Base-by-base conservation (phyloP, 805 yeast genomes). In the Pachysolen tannophilus region DNA sequence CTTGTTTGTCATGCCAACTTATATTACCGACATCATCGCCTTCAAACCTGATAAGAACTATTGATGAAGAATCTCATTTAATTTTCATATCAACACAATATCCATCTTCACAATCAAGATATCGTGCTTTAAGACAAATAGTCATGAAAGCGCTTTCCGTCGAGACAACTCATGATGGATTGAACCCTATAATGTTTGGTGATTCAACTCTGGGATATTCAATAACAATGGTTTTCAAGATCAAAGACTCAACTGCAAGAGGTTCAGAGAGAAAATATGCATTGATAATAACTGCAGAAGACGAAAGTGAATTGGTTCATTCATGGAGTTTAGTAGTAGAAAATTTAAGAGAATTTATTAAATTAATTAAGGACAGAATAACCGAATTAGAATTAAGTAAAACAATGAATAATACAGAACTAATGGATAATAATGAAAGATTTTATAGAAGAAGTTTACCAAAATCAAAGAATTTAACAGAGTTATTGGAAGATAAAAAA, bases 181-280 rank as follows among this genome's bases (percentile, higher is more conserved):
- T 72, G 17, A 68, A 71, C 33, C 85, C 87, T 0, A 56, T 78
- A 46, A 71, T 72, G 42, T 75, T 72, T 46, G 85, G 82, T 4
- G 86, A 81, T 45, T 68, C 69, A 9, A 47, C 59, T 4, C 64
- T 72, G 38, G 88, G 88, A 0, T 69, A 70, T 43, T 74, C 84
- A 20, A 53, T 81, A 6, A 65, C 72, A 10, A 61, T 72, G 38
- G 67, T 78, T 3, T 79, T 82, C 59, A 78, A 78, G 49, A 52
- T 80, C 20, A 61, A 63, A 27, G 90, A 82, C 51, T 56, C 65
- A 9, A 72, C 74, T 32, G 87, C 90, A 1, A 61, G 90, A 37
- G 90, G 90, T 2, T 73, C 81, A 1, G 87, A 82, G 50, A 59
- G 90, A 39, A 68, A 82, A 34, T 82, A 79, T 45, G 64, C 80